Evolutionary conservation across 2,329 filamentous ascomycete genomes (phyloP), one percentile per base, ranked within the genome.

Genomic region (Aspergillus ochraceoroseus): DNA sequence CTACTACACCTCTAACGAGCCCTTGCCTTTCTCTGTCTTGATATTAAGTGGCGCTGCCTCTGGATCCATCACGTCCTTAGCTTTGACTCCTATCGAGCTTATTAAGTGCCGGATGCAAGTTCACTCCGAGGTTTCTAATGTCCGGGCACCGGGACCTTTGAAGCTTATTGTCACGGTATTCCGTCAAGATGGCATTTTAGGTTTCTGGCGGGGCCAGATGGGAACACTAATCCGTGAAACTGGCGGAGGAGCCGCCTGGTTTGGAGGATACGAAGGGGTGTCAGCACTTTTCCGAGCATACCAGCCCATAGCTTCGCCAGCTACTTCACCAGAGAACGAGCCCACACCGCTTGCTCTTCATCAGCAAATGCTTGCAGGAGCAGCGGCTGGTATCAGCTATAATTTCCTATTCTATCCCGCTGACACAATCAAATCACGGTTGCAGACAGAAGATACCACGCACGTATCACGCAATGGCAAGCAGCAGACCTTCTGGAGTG

Each of bases 41-140:
- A 78, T 87, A 62, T 69, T 80, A 36, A 94, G 87, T 12, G 92
- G 92, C 32, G 90, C 86, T 33, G 83, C 87, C 43, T 84, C 89
- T 1, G 92, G 92, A 22, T 84, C 85, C 26, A 85, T 95, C 57
- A 94, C 92, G 0, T 95, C 87, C 0, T 75, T 95, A 32, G 80
- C 95, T 20, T 78, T 98, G 47, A 98, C 92, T 0, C 92, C 92
- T 0, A 87, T 98, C 52, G 92, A 98, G 68, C 78, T 98, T 37
- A 85, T 98, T 61, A 98, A 98, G 69, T 98, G 92, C 76, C 94
- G 92, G 67, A 94, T 98, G 70, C 92, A 98, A 64, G 89, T 90
- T 1, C 87, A 76, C 11, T 41, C 68, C 3, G 62, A 60, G 15
- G 58, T 57, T 2, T 63, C 63, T 2, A 54, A 49, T 7, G 36